These are phyloP conservation scores for Dinochytrium kinnereticum DNA, from an alignment of 371 early-diverging fungal species.

Conservation along the genomic window DNA sequence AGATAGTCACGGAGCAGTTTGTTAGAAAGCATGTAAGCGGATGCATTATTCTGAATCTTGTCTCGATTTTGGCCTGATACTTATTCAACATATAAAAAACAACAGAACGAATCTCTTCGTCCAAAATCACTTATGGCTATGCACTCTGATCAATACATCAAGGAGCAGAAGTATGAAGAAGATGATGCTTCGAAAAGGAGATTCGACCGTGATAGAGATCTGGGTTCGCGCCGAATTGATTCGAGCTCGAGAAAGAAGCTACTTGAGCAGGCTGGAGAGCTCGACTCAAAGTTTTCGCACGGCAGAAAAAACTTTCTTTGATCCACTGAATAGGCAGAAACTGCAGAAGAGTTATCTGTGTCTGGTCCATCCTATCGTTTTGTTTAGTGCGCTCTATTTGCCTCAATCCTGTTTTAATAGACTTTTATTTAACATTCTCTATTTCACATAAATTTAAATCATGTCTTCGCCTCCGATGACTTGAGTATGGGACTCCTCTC, in stretches of 20 bases:
- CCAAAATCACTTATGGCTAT: conserved; percentile 44
- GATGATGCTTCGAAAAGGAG: conserved; percentile 39
- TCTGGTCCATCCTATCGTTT: background rate
- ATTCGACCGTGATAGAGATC: conserved; percentile 49
- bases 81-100: too few species aligned
- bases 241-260: conserved; percentile 36
- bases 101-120: conserved; percentile 36
- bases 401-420: too few species aligned
- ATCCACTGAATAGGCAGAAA: too few species aligned
- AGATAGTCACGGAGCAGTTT: conserved; percentile 23
- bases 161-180: conserved; percentile 29
- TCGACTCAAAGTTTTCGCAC: conserved; percentile 41
- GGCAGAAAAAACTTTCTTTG: conserved; percentile 39
- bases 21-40: conserved; percentile 25
- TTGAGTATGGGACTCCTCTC: conserved; percentile 15
- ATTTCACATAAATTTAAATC: conserved; percentile 2
- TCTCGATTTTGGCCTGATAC: too few species aligned
- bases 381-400: too few species aligned
- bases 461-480: conserved; percentile 1
- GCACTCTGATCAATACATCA: conserved; percentile 33
- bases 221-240: conserved; percentile 40
- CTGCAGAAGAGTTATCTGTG: background rate
- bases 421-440: too few species aligned
- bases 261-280: conserved; percentile 38
- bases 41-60: background rate